Evolutionary conservation across 371 early-diverging fungal species (phyloP), one percentile per base, ranked within the genome.

Genomic region (Saksenaea vasiformis): DNA sequence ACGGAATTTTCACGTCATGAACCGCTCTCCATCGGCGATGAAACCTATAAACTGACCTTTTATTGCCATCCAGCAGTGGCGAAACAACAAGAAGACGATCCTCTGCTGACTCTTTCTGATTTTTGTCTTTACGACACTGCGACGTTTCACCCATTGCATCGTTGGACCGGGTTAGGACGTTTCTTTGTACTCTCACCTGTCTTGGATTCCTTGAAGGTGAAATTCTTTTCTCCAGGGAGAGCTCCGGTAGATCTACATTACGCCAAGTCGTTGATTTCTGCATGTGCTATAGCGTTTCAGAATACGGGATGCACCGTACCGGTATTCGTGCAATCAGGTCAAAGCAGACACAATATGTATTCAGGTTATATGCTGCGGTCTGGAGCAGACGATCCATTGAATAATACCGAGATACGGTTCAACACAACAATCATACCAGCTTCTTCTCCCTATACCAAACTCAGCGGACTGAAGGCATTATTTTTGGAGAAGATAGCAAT

Each of bases 301-400:
- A 91, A 91, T 68, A 85, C 82, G 1, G 83, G 78, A 13, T 93
- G 93, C 68, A 73, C 70, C 31, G 73, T 93, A 27, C 93, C 94
- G 17, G 85, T 87, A 10, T 94, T 93, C 79, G 84, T 91, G 5
- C 91, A 90, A 0, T 83, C 84, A 3, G 92, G 91, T 9, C 88
- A 89, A 14, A 68, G 77, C 8, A 83, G 90, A 65, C 84, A 85
- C 66, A 69, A 64, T 15, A 71, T 90, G 65, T 93, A 84, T 65
- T 79, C 76, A 2, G 94, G 92, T 0, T 81, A 83, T 41, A 78
- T 82, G 62, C 70, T 84, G 15, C 56, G 65, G 3, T 13, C 63
- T 35, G 34, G 73, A 38, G 26, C 60, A 35, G 34, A 63, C 11
- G 39, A 57, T 51, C 22, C 41, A 43, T 15, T 68, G 14, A 59